Evolutionary conservation across 495 filamentous ascomycete species (phyloP).

Genomic region (Thozetella sp.): DNA sequence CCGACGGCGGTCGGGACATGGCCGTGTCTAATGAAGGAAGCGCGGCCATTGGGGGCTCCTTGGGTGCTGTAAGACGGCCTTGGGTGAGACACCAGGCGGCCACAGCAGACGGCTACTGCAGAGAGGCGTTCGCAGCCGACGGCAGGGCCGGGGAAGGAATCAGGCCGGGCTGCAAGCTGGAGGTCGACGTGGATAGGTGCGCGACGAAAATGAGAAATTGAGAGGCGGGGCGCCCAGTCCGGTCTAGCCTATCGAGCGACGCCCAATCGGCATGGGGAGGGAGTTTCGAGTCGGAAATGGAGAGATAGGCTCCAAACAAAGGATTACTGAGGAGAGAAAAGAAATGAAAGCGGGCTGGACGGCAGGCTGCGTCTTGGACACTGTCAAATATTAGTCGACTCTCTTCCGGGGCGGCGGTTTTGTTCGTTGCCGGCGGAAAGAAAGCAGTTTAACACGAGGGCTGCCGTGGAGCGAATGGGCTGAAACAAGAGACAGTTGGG

Average conservation of each 20-base stretch:
- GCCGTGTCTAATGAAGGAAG: conserved; percentile 30
- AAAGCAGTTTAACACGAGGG: too few species aligned
- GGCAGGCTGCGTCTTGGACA: not conserved
- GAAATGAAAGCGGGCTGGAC: not conserved
- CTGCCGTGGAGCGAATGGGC: too few species aligned
- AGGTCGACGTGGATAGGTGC: not conserved
- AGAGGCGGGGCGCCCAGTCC: too few species aligned
- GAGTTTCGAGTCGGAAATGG: too few species aligned
- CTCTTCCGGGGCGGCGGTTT: too few species aligned
- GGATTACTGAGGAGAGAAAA: too few species aligned
- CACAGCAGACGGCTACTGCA: not conserved
- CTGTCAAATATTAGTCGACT: not conserved
- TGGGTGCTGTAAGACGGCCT: not conserved
- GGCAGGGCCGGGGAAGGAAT: not conserved
- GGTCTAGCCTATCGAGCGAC: too few species aligned
- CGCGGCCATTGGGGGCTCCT: not conserved
- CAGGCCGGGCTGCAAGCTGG: too few species aligned
- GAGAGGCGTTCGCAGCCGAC: conserved; percentile 1
- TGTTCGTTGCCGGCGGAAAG: too few species aligned
- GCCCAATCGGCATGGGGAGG: too few species aligned
- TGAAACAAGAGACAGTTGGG: not conserved
- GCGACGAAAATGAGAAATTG: not conserved
- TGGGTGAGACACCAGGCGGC: not conserved
- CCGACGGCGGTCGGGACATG: conserved; percentile 41
- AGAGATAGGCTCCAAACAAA: too few species aligned